Percentiles rank a stretch among this genome's conserved stretches.
These are phyloP conservation scores for Lentinus brumalis DNA, from an alignment of 768 basidiomycete genomes.

Conservation along the genomic window DNA sequence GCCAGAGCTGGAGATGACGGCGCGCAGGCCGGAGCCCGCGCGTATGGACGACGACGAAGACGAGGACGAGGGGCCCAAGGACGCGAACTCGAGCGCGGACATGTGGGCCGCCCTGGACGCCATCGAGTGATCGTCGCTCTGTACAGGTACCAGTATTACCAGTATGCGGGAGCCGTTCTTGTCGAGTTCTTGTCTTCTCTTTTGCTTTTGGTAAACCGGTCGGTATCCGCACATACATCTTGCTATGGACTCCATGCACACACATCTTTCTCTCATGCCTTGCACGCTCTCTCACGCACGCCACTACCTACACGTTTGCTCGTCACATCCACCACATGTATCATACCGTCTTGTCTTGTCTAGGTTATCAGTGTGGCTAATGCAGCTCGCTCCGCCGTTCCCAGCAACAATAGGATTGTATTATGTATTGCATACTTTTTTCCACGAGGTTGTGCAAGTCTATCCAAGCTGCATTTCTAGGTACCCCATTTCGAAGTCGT, in stretches of 20 bases:
- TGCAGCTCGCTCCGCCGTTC: no score
- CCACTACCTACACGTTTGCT: no score
- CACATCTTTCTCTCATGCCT: not conserved
- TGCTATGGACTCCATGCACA: not conserved
- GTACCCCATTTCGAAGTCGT: no score
- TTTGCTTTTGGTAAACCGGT: not conserved
- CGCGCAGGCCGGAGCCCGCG: slow-evolving; percentile 9
- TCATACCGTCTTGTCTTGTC: no score
- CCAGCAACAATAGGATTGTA: no score
- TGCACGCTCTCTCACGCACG: no score
- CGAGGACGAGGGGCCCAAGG: not conserved
- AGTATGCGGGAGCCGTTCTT: not conserved
- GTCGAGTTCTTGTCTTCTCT: not conserved
- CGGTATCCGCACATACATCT: not conserved
- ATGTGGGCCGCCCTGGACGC: slow-evolving; percentile 14
- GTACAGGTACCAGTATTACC: no score
- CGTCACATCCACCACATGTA: no score
- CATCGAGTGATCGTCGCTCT: not conserved
- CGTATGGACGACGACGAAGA: not conserved
- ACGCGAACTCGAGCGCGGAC: slow-evolving; percentile 25
- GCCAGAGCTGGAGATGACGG: slow-evolving; percentile 5
- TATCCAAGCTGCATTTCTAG: no score
- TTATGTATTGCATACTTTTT: not conserved
- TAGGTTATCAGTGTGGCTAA: no score
- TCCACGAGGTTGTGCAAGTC: not conserved